Base-by-base conservation (phyloP, 257 asterid genomes). In the Perilla frutescens region DNA sequence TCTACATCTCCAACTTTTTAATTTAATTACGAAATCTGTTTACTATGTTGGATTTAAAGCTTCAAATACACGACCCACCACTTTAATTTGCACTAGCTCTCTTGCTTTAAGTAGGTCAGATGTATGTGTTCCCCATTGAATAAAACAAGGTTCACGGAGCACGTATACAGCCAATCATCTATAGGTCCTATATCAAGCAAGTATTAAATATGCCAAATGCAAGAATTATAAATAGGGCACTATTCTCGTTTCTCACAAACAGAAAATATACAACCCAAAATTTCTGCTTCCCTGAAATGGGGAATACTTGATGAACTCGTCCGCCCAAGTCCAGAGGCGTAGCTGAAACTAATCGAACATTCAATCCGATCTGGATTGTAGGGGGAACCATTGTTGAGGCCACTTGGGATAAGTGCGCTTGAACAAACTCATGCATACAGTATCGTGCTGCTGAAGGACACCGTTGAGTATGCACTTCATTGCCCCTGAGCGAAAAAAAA, bases 351-450 rank as follows among this genome's bases (percentile, higher is more conserved):
- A n/a, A 3, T n/a, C 8, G 5, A 50, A 50, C 26, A 50, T 1
- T 68, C 55, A 74, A 43, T 63, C 59, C 4, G 78, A 73, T 53
- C 50, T 14, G 60, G 80, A 77, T 8, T 79, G 83, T 39, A 87
- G 74, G 0, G 97, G 99, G 80, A 76, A 91, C 96, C 93, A 90
- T 51, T 78, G 88, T 57, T 85, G 87, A 37, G 98, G 97, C 98
- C 98, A 90, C 79, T 90, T 92, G 20, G 99, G 98, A 75, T 91
- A 95, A 3, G 89, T 56, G 34, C 99, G 96, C 76, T 95, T 95
- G 72, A 79, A 92, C 77, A 95, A 82, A 69, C 91, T 91, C 98
- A 95, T 91, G 66, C 99, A 95, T 8, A 91, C 89, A 0, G 99
- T 92, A 82, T 95, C 98, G 9, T 88, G 91, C 77, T 95, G 99